phyloP scores from a whole-genome alignment of 176 grass and related monocot genomes.

The Carex parvula region DNA sequence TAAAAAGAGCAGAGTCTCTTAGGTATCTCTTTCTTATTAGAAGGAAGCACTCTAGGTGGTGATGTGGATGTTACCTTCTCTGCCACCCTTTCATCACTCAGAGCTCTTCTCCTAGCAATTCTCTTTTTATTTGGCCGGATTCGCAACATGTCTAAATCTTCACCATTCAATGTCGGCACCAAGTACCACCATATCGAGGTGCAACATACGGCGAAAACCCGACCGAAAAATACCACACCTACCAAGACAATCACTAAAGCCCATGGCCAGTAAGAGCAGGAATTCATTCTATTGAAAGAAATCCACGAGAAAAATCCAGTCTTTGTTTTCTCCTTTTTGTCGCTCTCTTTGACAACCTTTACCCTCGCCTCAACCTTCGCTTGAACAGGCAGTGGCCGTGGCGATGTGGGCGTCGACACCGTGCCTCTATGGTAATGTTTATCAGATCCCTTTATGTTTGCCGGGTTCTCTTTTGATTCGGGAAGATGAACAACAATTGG shows the following conservation, averaged over 20 bases:
- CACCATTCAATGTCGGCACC: conserved; percentile 47
- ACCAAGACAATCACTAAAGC: conserved; percentile 45
- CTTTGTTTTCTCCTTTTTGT: conserved; percentile 15
- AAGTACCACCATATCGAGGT: conserved; percentile 87
- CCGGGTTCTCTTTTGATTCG: conserved; percentile 26
- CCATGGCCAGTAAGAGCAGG: conserved; percentile 50
- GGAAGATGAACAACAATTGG: conserved; percentile 64
- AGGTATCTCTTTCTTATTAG: conserved; percentile 18
- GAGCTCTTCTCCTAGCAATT: conserved; percentile 15
- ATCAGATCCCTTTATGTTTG: conserved; percentile 17
- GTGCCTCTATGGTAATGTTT: conserved; percentile 3
- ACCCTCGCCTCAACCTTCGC: background rate
- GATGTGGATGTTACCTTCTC: conserved; percentile 18
- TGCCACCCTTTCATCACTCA: conserved; percentile 25
- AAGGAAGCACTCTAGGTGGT: conserved; percentile 22
- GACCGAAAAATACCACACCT: conserved; percentile 65
- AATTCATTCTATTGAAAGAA: conserved; percentile 36
- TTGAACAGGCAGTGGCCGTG: conserved; percentile 16
- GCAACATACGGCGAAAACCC: conserved; percentile 85
- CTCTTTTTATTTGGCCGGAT: conserved; percentile 15
- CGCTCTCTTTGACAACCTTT: background rate
- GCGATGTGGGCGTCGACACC: background rate
- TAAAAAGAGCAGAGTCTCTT: conserved; percentile 29
- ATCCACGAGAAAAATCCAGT: background rate
- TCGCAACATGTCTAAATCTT: conserved; percentile 1